Percentiles rank a stretch among this genome's conserved stretches.
Evolutionary conservation across 2,329 filamentous ascomycete genomes (phyloP).

Genomic region (Talaromyces sp.): DNA sequence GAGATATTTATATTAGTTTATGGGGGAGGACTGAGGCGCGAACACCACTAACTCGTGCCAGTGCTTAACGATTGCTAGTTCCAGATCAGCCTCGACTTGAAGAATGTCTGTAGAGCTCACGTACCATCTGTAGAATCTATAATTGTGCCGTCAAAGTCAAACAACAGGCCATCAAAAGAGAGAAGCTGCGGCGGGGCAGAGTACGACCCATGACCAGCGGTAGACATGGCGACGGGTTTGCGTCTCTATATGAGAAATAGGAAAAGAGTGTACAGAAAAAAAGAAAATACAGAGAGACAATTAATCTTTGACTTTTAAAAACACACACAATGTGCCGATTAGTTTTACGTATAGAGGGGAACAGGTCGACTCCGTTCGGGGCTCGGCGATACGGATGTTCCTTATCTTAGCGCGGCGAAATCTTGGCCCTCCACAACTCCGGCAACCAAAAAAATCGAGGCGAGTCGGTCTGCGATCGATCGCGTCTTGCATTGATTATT

Average conservation of each 20-base stretch:
- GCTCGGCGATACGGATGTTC: slow-evolving; percentile 29
- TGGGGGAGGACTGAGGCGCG: not conserved
- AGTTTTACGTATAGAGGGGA: not conserved
- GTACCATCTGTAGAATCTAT: slow-evolving; percentile 43
- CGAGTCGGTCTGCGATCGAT: slow-evolving; percentile 12
- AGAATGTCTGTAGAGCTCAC: not conserved
- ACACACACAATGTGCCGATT: not conserved
- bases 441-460: slow-evolving; percentile 1
- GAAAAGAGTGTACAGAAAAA: not conserved
- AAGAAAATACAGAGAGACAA: not conserved
- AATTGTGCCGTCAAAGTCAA: slow-evolving; percentile 46
- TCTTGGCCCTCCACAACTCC: slow-evolving; percentile 24
- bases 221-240: slow-evolving; percentile 22
- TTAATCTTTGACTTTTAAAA: not conserved
- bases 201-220: slow-evolving; percentile 28
- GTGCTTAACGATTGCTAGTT: slow-evolving; percentile 57
- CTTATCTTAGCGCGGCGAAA: slow-evolving; percentile 22
- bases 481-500: not conserved
- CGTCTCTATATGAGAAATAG: not conserved
- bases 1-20: not conserved
- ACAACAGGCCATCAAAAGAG: slow-evolving; percentile 40
- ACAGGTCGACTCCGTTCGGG: slow-evolving; percentile 15
- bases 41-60: slow-evolving; percentile 53
- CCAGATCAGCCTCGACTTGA: not conserved
- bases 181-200: slow-evolving; percentile 35